Evolutionary conservation across 495 filamentous ascomycete genomes (phyloP), one percentile per base, ranked within the genome.

Genomic region (Haplographium delicatum): DNA sequence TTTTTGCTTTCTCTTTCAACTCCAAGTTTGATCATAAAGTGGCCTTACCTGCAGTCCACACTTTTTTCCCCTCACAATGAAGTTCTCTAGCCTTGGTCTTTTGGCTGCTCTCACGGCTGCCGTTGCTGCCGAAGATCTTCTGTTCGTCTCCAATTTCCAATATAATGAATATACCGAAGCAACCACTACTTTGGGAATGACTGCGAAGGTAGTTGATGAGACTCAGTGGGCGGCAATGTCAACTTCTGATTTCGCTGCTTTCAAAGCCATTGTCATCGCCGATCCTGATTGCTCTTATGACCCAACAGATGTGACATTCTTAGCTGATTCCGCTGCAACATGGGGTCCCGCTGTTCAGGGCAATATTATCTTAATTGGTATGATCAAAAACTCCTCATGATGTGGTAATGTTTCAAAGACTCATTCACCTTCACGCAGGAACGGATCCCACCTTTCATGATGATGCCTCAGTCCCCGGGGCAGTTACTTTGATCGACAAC

Each of bases 291-390:
- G 62, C 9, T 31, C 30, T 1, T 10, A 13, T 4, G 45, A 57
- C 27, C 26, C 33, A 7, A 46, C 24, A 23, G 16, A 23, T 1
- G 2, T 62, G 19, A 5, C 46, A 5, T 53, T 57, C 49, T 34
- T 57, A 15, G 26, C 31, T 19, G 53, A 46, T 16, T 65, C 67
- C 19, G 66, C 62, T 37, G 46, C 41, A 11, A 42, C 47, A 20
- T 72, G 68, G 68, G 66, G 63, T 20, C 68, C 68, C 5, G 68
- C 63, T 24, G 52, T 72, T 9, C 52, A 56, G 13, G 68, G 68
- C 5, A 72, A 72, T 50, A 56, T 72, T 5, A 59, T 71, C 11
- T 22, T 71, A 25, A 65, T 70, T 24, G 68, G 68, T 61, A 60
- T 18, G 52, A 8, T 38, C 7, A 8, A 38, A 43, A 26, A 24